Evolutionary conservation across 2,329 filamentous ascomycete species (phyloP).

Genomic region (Verticillium tricorpus): DNA sequence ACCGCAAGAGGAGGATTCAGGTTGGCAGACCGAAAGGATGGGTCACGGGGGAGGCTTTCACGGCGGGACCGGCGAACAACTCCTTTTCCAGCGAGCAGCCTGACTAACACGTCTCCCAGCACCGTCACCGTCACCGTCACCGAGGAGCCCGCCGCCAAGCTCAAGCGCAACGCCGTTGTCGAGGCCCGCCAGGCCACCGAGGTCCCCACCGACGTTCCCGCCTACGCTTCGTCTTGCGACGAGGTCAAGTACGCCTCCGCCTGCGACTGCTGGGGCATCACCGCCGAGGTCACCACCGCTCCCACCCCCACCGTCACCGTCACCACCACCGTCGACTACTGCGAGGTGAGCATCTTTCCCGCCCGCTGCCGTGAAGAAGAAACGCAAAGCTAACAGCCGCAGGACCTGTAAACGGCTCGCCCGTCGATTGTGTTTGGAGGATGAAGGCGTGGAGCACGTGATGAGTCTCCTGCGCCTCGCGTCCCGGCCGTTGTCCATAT

Average conservation of each 20-base stretch:
- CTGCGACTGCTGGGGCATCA: constrained; percentile 42
- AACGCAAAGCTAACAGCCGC: neutral
- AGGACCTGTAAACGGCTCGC: constrained; percentile 6
- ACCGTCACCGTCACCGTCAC: constrained; percentile 35
- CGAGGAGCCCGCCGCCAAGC: constrained; percentile 19
- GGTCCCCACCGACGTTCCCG: constrained; percentile 27
- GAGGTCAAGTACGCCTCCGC: constrained; percentile 32
- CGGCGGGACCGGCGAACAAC: no score
- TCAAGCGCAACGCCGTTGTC: constrained; percentile 20
- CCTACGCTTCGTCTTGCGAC: constrained; percentile 35
- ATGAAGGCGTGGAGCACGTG: neutral
- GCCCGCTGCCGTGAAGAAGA: neutral
- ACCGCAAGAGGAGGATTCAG: neutral
- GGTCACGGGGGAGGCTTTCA: no score
- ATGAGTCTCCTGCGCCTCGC: neutral
- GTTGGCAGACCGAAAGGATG: no score
- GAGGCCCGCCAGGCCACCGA: constrained; percentile 25
- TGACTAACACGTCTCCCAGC: constrained; percentile 14
- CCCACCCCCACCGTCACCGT: constrained; percentile 35
- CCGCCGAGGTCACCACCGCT: constrained; percentile 30
- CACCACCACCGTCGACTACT: constrained; percentile 36
- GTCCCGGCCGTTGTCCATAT: neutral
- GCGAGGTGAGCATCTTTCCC: constrained; percentile 21
- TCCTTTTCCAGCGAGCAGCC: neutral
- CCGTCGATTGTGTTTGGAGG: neutral